Evolutionary conservation across 768 basidiomycete genomes (phyloP).

Genomic region (Exidia glandulosa): DNA sequence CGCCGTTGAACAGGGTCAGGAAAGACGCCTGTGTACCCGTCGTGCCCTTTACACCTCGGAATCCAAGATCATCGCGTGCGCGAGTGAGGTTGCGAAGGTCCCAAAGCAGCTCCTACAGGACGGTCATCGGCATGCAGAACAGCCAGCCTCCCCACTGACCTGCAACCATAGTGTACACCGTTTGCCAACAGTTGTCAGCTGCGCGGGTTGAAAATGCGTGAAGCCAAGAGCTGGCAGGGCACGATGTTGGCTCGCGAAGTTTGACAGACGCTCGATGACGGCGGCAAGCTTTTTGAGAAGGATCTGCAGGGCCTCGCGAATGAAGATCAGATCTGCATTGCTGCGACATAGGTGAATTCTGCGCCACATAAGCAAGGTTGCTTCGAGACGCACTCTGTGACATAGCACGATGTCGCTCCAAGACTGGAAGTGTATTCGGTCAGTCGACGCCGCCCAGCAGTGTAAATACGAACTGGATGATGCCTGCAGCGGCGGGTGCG

Average conservation of each 20-base stretch:
- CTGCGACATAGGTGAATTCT: constrained; percentile 31
- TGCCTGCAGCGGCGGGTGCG: constrained; percentile 89
- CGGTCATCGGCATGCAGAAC: not conserved
- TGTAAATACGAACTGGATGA: constrained; percentile 64
- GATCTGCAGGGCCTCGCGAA: constrained; percentile 75
- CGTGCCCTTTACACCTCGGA: constrained; percentile 98
- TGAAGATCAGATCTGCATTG: constrained; percentile 97
- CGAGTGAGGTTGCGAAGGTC: constrained; percentile 88
- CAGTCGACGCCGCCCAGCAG: not conserved
- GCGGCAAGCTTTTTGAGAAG: constrained; percentile 81
- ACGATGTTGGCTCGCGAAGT: constrained; percentile 75
- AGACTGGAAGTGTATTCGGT: constrained; percentile 34
- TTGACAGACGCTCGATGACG: constrained; percentile 78
- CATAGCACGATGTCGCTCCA: constrained; percentile 97
- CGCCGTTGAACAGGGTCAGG: constrained; percentile 85
- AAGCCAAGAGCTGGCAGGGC: constrained; percentile 91
- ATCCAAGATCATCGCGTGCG: constrained; percentile 84
- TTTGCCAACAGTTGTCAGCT: constrained; percentile 96
- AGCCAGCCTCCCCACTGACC: constrained; percentile 24
- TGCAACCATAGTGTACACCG: constrained; percentile 95
- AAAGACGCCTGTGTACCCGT: constrained; percentile 98
- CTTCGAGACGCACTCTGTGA: constrained; percentile 72
- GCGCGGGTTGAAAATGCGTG: constrained; percentile 98
- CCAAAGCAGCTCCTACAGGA: constrained; percentile 76
- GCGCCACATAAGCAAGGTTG: not conserved